These are phyloP conservation scores for Claviceps africana DNA, from an alignment of 2,329 filamentous ascomycete species.

Conservation along the genomic window DNA sequence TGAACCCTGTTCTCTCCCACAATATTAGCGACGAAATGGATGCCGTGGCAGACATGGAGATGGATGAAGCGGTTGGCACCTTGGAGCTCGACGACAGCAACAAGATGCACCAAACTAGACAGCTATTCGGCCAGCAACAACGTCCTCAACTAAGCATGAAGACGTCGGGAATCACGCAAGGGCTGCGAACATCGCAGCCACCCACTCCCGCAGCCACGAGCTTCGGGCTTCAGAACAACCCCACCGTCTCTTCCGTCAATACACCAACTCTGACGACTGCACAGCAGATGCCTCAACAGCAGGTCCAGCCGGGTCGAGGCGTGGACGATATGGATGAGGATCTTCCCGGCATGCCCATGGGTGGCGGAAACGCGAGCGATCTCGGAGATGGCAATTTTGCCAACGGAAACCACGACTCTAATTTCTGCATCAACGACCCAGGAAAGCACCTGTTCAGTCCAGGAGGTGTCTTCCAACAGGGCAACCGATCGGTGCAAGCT, in stretches of 20 bases:
- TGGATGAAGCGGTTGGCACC: constrained; percentile 67
- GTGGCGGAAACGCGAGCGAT: constrained; percentile 40
- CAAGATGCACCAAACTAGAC: constrained; percentile 54
- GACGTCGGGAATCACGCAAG: constrained; percentile 61
- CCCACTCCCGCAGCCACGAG: constrained; percentile 66
- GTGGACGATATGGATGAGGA: constrained; percentile 57
- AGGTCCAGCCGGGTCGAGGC: constrained; percentile 42
- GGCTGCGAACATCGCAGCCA: constrained; percentile 71
- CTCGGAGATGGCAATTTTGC: constrained; percentile 43
- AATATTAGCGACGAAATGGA: constrained; percentile 54
- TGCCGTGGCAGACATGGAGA: constrained; percentile 85
- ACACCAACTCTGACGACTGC: constrained; percentile 80
- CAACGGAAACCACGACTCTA: constrained; percentile 26
- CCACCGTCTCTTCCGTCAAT: constrained; percentile 92
- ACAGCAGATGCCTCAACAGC: constrained; percentile 50
- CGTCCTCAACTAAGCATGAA: constrained; percentile 66
- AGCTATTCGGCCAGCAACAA: constrained; percentile 52
- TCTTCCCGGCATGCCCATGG: constrained; percentile 47
- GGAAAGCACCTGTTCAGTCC: constrained; percentile 87
- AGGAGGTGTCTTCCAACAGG: constrained; percentile 55
- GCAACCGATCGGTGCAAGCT: constrained; percentile 50
- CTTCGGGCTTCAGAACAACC: constrained; percentile 79
- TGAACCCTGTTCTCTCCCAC: constrained; percentile 28
- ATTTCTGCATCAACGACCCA: constrained; percentile 73
- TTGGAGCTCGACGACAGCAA: constrained; percentile 51